Evolutionary conservation across 176 grass and related monocot genomes (phyloP).

Genomic region (Dactylis glomerata): DNA sequence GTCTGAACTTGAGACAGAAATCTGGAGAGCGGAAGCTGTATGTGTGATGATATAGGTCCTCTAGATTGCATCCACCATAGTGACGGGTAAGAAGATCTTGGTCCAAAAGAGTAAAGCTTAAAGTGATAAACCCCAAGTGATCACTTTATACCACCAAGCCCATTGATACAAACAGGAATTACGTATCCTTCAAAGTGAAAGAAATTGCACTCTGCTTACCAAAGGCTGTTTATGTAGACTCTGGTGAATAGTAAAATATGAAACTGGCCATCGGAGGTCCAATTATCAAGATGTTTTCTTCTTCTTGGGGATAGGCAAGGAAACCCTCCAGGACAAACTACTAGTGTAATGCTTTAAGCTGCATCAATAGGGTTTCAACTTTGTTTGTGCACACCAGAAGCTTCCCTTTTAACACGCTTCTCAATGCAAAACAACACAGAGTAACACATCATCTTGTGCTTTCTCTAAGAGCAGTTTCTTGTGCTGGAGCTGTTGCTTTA

Average conservation of each 20-base stretch:
- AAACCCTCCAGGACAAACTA: neutral
- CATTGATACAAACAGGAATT: neutral
- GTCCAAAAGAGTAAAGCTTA: constrained; percentile 52
- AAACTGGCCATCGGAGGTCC: neutral
- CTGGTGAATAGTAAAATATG: neutral
- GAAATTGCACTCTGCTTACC: neutral
- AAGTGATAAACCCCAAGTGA: constrained; percentile 11
- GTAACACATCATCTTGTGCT: neutral
- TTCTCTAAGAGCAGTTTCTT: constrained; percentile 31
- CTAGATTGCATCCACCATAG: neutral
- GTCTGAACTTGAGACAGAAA: neutral
- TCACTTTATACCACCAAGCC: constrained; percentile 18
- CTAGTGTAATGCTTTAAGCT: neutral
- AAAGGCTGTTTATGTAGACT: constrained; percentile 6
- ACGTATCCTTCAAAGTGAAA: neutral
- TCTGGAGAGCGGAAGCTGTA: neutral
- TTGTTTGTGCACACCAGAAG: neutral
- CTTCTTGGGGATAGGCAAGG: neutral
- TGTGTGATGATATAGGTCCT: constrained; percentile 29
- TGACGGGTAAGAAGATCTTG: constrained; percentile 19
- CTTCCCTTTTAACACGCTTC: constrained; percentile 31
- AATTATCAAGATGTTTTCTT: neutral
- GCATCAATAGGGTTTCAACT: neutral
- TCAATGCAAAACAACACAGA: constrained; percentile 6
- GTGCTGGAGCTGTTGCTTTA: constrained; percentile 41